Evolutionary conservation across 2,329 filamentous ascomycete genomes (phyloP).

Genomic region (Microdochium bolleyi): DNA sequence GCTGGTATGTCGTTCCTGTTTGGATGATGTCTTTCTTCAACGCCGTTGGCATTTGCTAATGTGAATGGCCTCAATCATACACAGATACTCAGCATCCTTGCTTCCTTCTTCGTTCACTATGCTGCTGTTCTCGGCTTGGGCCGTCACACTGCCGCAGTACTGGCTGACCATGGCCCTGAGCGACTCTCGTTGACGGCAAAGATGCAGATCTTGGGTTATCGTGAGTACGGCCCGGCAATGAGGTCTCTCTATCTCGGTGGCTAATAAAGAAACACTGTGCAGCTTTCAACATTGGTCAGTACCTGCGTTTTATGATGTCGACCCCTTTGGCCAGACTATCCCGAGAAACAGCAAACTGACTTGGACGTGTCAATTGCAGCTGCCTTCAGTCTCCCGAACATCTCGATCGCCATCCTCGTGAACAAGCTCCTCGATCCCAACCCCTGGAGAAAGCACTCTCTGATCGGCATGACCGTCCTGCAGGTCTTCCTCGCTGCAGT

Average conservation of each 20-base stretch:
- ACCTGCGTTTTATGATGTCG: not conserved
- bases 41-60: too few relatives aligned
- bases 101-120: conserved; percentile 14
- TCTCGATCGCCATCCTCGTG: conserved; percentile 17
- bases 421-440: conserved; percentile 16
- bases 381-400: conserved; percentile 18
- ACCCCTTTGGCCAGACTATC: not conserved
- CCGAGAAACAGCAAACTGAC: not conserved
- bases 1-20: conserved; percentile 8
- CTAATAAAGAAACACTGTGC: not conserved
- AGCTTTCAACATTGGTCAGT: conserved; percentile 16
- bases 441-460: conserved; percentile 6
- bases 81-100: conserved; percentile 16
- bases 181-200: conserved; percentile 8
- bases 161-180: conserved; percentile 13
- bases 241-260: not conserved
- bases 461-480: conserved; percentile 13
- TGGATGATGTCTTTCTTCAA: not conserved
- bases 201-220: conserved; percentile 18
- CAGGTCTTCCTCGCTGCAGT: conserved; percentile 15
- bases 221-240: conserved; percentile 1
- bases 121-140: conserved; percentile 15
- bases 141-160: conserved; percentile 15
- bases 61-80: too few relatives aligned
- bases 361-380: not conserved